phyloP scores from a whole-genome alignment of 441 rosid species.

The Adansonia madagascariensis region DNA sequence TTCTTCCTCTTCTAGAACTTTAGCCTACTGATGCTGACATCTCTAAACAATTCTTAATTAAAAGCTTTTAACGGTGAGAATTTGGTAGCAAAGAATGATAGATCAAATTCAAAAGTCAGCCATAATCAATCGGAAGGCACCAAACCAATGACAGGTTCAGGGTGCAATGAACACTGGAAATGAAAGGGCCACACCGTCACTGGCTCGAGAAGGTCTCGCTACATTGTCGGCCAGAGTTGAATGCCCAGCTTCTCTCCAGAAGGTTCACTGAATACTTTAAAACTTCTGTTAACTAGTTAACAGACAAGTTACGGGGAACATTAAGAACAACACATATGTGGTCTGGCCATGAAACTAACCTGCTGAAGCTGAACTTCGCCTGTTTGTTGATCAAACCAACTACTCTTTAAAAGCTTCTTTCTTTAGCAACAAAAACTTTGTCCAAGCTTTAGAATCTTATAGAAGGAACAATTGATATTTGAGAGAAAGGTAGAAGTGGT shows the following conservation, averaged over 20 bases:
- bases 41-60: slow-evolving; percentile 31
- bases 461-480: background rate
- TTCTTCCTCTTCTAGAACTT: slow-evolving; percentile 20
- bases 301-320: background rate
- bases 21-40: slow-evolving; percentile 33
- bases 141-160: slow-evolving; percentile 43
- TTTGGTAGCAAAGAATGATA: slow-evolving; percentile 7
- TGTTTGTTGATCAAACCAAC: slow-evolving; percentile 18
- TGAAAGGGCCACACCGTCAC: slow-evolving; percentile 47
- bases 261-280: slow-evolving; percentile 39
- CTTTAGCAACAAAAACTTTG: too few relatives aligned
- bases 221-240: slow-evolving; percentile 77
- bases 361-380: slow-evolving; percentile 25
- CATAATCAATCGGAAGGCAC: slow-evolving; percentile 81
- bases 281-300: background rate
- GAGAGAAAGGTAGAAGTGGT: background rate
- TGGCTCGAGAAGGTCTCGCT: slow-evolving; percentile 44
- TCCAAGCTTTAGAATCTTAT: slow-evolving; percentile 17
- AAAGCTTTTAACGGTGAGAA: background rate
- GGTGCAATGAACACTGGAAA: slow-evolving; percentile 39
- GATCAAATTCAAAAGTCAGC: slow-evolving; percentile 46
- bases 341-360: slow-evolving; percentile 21
- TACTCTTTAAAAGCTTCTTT: background rate
- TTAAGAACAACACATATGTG: background rate
- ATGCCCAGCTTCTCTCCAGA: slow-evolving; percentile 48